Percentiles rank a stretch among this genome's conserved stretches.
Evolutionary conservation across 805 yeast genomes (phyloP).

Genomic region (Ogataea paraovalis): DNA sequence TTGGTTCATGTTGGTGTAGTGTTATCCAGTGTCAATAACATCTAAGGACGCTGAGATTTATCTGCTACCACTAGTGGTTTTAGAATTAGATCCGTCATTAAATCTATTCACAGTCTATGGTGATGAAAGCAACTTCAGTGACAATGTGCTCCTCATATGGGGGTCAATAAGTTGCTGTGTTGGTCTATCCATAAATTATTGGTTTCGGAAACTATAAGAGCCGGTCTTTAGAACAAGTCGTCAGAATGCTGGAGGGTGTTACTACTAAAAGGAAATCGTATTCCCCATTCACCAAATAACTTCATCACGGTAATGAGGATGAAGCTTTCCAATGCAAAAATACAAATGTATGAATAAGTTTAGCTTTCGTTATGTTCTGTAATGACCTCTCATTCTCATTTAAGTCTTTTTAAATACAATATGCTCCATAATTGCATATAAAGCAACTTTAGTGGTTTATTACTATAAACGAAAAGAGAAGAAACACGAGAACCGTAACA

Average conservation of each 20-base stretch:
- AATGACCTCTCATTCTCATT: too few species aligned
- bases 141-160: conserved; percentile 40
- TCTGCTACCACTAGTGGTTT: conserved; percentile 78
- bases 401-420: too few species aligned
- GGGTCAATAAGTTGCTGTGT: conserved; percentile 12
- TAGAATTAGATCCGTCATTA: conserved; percentile 73
- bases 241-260: conserved; percentile 18
- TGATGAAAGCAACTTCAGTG: conserved; percentile 46
- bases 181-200: conserved; percentile 23
- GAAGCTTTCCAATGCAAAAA: too few species aligned
- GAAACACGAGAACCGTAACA: too few species aligned
- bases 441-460: too few species aligned
- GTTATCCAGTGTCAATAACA: conserved; percentile 69
- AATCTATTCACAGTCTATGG: conserved; percentile 70
- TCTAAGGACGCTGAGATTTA: conserved; percentile 67
- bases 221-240: conserved; percentile 44
- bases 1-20: conserved; percentile 65
- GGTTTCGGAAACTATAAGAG: conserved; percentile 45
- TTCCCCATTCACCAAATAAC: neutral
- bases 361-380: too few species aligned
- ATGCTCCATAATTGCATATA: too few species aligned
- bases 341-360: too few species aligned
- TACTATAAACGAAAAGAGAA: too few species aligned
- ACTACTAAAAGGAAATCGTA: conserved; percentile 36
- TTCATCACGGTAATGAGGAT: neutral